These are phyloP conservation scores for Reticulomyxa filosa DNA, from an alignment of 78 protist species.

Conservation along the genomic window DNA sequence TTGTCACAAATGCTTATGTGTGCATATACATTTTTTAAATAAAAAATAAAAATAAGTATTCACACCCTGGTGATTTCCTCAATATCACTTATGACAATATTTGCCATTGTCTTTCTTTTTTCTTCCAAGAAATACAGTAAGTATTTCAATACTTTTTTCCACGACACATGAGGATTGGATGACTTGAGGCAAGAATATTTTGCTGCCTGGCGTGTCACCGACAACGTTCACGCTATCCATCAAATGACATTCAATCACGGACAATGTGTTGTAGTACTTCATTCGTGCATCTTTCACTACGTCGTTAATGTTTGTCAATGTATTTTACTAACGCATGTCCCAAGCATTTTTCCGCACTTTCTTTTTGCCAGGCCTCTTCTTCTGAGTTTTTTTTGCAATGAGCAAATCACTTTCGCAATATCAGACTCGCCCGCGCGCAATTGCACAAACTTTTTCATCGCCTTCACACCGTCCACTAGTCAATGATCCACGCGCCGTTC, in stretches of 20 bases:
- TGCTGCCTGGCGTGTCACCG: conserved; percentile 90
- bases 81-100: conserved; percentile 1
- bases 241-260: conserved; percentile 82
- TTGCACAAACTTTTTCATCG: conserved; percentile 54
- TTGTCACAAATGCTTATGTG: background rate
- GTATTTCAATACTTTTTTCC: conserved; percentile 85
- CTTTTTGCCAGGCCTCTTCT: conserved; percentile 59
- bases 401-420: conserved; percentile 50
- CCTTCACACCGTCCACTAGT: conserved; percentile 65
- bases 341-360: conserved; percentile 30
- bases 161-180: conserved; percentile 90
- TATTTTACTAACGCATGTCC: conserved; percentile 60
- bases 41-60: background rate
- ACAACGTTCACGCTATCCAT: conserved; percentile 87
- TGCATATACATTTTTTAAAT: background rate
- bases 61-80: background rate
- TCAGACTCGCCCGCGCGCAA: conserved; percentile 81
- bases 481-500: conserved; percentile 80
- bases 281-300: conserved; percentile 78
- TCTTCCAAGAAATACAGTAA: conserved; percentile 85
- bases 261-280: background rate
- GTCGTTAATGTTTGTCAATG: conserved; percentile 50
- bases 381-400: background rate
- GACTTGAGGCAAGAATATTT: conserved; percentile 88
- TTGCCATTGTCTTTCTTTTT: conserved; percentile 17